Conservation (phyloP, 2,329 filamentous ascomycete genomes). For the Didymella pinodella region DNA sequence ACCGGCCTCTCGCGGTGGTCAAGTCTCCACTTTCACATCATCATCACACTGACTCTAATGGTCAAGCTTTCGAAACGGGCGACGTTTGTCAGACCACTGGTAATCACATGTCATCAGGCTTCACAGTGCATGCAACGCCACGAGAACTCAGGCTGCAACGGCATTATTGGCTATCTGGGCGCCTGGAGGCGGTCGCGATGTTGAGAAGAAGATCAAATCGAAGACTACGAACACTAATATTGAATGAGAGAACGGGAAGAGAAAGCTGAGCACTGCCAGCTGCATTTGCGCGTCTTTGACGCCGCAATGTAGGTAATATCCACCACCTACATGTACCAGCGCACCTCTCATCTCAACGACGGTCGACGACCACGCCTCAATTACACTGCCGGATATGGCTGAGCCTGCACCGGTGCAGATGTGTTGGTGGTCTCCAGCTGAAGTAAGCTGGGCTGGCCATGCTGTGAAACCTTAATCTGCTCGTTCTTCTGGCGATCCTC, state of each 20-base stretch:
- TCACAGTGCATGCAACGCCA: neutral
- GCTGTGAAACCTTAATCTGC: neutral
- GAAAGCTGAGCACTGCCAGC: neutral
- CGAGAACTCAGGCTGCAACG: neutral
- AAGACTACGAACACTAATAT: neutral
- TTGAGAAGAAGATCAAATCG: neutral
- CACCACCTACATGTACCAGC: neutral
- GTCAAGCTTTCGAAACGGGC: neutral
- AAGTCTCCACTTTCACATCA: neutral
- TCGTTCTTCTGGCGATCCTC: constrained; percentile 31
- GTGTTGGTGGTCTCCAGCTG: neutral
- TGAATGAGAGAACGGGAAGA: neutral
- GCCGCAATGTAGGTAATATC: neutral
- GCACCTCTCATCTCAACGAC: neutral
- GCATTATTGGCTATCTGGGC: neutral
- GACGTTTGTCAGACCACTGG: neutral
- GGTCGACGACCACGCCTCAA: neutral
- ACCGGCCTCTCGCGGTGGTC: constrained; percentile 1
- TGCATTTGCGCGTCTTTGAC: neutral
- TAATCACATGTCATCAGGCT: neutral
- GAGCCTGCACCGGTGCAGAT: neutral
- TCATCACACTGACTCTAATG: neutral
- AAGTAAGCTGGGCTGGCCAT: constrained; percentile 1
- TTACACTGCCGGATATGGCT: neutral
- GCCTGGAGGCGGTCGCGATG: neutral